Evolutionary conservation across 768 basidiomycete genomes (phyloP).

Genomic region (Tricholoma bakamatsutake): DNA sequence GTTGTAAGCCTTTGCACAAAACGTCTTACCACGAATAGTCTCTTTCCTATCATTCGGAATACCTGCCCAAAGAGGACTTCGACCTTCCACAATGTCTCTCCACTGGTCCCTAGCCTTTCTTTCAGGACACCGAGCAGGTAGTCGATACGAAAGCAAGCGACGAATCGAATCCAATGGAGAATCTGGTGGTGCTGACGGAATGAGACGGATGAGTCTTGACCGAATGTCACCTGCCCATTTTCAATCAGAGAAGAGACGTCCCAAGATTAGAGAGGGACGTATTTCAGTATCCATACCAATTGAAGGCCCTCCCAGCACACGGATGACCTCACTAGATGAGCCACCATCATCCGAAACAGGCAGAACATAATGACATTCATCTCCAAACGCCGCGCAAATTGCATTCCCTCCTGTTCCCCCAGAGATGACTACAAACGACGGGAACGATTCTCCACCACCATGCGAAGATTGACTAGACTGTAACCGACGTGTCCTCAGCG

Average conservation of each 20-base stretch:
- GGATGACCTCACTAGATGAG: conserved; percentile 90
- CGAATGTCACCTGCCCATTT: conserved; percentile 68
- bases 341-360: conserved; percentile 97
- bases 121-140: conserved; percentile 64
- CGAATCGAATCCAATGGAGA: conserved; percentile 73
- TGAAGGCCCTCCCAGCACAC: conserved; percentile 83
- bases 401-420: conserved; percentile 95
- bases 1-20: not conserved
- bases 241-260: not conserved
- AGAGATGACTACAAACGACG: conserved; percentile 72
- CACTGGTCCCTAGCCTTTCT: conserved; percentile 82
- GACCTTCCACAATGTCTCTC: conserved; percentile 89
- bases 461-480: conserved; percentile 1
- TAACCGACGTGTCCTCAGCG: not conserved
- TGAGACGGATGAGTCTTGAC: conserved; percentile 83
- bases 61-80: conserved; percentile 72
- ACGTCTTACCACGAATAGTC: conserved; percentile 67
- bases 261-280: not conserved
- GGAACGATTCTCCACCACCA: not conserved
- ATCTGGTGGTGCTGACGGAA: conserved; percentile 53
- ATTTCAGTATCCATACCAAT: conserved; percentile 44
- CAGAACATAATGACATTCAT: conserved; percentile 79
- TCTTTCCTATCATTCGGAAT: conserved; percentile 91
- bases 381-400: conserved; percentile 78
- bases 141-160: conserved; percentile 70